These are phyloP conservation scores for Phyllostachys edulis DNA, from an alignment of 176 grass and related monocot genomes.

Conservation along the genomic window DNA sequence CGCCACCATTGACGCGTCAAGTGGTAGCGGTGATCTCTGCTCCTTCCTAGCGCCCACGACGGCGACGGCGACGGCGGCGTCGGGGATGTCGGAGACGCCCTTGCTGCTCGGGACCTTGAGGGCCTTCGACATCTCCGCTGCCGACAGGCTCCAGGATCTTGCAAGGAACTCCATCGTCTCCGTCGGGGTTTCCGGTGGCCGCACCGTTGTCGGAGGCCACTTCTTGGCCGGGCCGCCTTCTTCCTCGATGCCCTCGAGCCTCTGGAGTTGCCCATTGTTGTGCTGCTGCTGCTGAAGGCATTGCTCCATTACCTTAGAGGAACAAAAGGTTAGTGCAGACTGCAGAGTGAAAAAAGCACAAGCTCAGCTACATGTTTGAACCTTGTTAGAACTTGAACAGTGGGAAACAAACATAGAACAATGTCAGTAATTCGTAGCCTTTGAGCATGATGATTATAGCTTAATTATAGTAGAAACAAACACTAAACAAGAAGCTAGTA, in stretches of 20 bases:
- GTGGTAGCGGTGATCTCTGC: background rate
- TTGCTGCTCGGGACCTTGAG: constrained; percentile 64
- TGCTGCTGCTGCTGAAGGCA: constrained; percentile 40
- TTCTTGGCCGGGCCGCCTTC: constrained; percentile 43
- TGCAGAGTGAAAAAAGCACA: constrained; percentile 11
- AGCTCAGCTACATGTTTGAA: background rate
- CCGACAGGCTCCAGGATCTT: constrained; percentile 86
- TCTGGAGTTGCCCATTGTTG: constrained; percentile 23
- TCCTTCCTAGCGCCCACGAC: background rate
- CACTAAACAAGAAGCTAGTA: background rate
- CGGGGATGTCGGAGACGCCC: constrained; percentile 18
- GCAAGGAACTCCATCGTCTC: constrained; percentile 96
- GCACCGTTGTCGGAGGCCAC: constrained; percentile 51
- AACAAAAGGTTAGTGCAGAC: background rate
- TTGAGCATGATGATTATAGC: background rate
- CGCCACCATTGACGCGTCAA: background rate
- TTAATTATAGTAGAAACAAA: background rate
- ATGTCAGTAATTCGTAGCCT: background rate
- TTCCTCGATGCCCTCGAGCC: constrained; percentile 79
- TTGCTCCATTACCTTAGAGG: constrained; percentile 51
- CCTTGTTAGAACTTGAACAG: background rate
- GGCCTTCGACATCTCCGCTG: constrained; percentile 82
- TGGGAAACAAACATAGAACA: background rate
- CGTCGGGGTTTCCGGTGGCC: constrained; percentile 79
- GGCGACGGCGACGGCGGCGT: background rate